phyloP scores from a whole-genome alignment of 129 eudicot species.

The Arctium minus region DNA sequence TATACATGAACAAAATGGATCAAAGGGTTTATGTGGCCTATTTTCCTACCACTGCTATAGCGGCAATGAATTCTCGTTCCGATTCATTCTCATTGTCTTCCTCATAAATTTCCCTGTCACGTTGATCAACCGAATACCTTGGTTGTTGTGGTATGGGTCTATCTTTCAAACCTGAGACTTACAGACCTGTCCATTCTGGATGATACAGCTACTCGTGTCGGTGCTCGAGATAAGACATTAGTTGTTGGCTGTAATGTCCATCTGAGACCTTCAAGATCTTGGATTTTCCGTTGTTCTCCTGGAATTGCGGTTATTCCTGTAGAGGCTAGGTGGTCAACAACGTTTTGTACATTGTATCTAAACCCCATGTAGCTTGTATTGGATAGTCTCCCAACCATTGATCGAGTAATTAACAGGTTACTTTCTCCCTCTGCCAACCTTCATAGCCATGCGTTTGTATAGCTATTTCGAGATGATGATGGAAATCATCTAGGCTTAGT shows the following conservation, averaged over 20 bases:
- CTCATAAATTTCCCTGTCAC: not conserved
- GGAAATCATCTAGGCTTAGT: not conserved
- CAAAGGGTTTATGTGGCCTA: too few relatives aligned
- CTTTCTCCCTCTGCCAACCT: not conserved
- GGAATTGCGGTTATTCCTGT: not conserved
- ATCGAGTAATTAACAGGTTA: not conserved
- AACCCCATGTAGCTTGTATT: not conserved
- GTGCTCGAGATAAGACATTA: too few relatives aligned
- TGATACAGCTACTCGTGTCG: not conserved
- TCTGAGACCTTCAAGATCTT: not conserved
- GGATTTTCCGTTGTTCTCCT: not conserved
- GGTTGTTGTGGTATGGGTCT: not conserved
- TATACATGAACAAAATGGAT: too few relatives aligned
- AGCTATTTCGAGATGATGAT: not conserved
- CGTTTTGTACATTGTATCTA: not conserved
- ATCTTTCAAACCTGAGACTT: not conserved
- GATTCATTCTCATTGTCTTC: too few relatives aligned
- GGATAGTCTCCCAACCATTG: not conserved
- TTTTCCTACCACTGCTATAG: too few relatives aligned
- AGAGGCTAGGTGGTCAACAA: not conserved
- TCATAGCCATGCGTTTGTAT: not conserved
- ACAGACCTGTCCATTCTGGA: not conserved
- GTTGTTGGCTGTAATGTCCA: not conserved
- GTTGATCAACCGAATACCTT: too few relatives aligned
- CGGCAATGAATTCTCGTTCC: too few relatives aligned